Evolutionary conservation across 2,329 filamentous ascomycete species (phyloP).

Genomic region (Pyrenochaeta sp.): DNA sequence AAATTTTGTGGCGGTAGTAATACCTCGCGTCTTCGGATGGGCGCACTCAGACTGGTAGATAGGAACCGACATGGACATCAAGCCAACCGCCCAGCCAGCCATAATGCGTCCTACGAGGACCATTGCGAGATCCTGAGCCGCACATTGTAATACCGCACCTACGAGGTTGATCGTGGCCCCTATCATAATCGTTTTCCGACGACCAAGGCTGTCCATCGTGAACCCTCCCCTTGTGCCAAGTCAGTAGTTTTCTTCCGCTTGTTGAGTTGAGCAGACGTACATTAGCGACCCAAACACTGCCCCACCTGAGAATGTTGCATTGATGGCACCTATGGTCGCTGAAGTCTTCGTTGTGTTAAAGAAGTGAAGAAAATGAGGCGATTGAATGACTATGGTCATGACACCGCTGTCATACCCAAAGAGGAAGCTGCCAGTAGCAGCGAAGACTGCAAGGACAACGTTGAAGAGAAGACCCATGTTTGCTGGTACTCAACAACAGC

Average conservation of each 20-base stretch:
- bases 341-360: conserved; percentile 63
- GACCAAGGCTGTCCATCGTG: conserved; percentile 69
- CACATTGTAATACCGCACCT: conserved; percentile 67
- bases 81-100: conserved; percentile 65
- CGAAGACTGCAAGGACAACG: conserved; percentile 53
- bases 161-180: conserved; percentile 66
- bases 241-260: background rate
- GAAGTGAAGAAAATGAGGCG: conserved; percentile 63
- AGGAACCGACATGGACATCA: conserved; percentile 68
- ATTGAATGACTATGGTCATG: conserved; percentile 63
- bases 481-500: background rate
- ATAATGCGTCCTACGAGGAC: conserved; percentile 67
- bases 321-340: conserved; percentile 68
- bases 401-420: conserved; percentile 53
- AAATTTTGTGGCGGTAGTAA: background rate
- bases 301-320: conserved; percentile 69
- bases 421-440: conserved; percentile 51
- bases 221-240: conserved; percentile 55
- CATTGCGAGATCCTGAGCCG: conserved; percentile 65
- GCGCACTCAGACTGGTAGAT: conserved; percentile 71
- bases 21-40: conserved; percentile 64
- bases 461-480: conserved; percentile 56
- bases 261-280: conserved; percentile 20
- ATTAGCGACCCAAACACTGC: conserved; percentile 64
- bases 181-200: conserved; percentile 67